Evolutionary conservation across 768 basidiomycete species (phyloP).

Genomic region (Mycena rosella): DNA sequence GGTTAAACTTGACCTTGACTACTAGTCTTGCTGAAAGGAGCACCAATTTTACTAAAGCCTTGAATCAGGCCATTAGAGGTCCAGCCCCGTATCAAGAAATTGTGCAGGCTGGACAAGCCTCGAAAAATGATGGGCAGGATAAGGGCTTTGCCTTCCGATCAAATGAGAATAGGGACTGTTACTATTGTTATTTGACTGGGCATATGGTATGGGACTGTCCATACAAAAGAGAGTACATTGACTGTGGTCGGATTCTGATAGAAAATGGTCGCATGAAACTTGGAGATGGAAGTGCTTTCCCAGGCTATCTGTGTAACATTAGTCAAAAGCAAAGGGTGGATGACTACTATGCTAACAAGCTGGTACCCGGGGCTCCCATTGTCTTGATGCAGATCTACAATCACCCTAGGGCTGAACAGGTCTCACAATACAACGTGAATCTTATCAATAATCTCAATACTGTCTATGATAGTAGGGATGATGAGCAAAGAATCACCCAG

Average conservation of each 20-base stretch:
- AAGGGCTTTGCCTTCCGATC: no score
- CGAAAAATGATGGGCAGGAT: no score
- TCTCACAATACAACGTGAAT: neutral
- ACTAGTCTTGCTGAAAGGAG: no score
- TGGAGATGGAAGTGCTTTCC: slow-evolving; percentile 1
- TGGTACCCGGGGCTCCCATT: neutral
- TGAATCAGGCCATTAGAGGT: no score
- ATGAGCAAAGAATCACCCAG: no score
- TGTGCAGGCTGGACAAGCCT: no score
- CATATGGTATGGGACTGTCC: slow-evolving; percentile 12
- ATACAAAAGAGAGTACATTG: slow-evolving; percentile 6
- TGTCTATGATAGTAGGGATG: no score
- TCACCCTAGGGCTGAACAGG: neutral
- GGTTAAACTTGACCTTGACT: no score
- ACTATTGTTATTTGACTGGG: neutral
- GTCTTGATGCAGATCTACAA: neutral
- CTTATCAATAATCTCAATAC: no score
- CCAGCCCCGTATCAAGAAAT: no score
- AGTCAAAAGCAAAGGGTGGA: neutral
- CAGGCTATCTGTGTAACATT: neutral
- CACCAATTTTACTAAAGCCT: no score
- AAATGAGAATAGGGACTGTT: neutral
- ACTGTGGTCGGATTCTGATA: neutral
- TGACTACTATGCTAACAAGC: neutral
- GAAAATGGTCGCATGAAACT: slow-evolving; percentile 5